Evolutionary conservation across 2,329 filamentous ascomycete genomes (phyloP).

Genomic region (Aspergillus hortae): DNA sequence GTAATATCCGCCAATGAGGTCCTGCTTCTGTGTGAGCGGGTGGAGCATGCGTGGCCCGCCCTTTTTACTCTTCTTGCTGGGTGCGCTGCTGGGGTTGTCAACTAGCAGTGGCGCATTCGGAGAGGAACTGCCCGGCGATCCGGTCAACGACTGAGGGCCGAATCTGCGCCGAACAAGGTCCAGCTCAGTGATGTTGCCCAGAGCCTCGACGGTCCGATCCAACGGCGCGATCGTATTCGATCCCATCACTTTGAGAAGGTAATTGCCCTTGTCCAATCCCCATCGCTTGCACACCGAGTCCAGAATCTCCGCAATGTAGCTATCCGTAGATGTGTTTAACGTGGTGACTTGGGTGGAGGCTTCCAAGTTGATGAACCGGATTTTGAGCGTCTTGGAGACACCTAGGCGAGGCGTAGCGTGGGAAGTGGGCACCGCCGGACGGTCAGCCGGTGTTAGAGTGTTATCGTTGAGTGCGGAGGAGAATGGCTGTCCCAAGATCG

Average conservation of each 20-base stretch:
- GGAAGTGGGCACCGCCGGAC: conserved; percentile 40
- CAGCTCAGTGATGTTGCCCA: conserved; percentile 58
- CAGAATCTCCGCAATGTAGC: conserved; percentile 65
- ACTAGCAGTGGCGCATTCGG: conserved; percentile 64
- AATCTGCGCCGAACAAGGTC: conserved; percentile 62
- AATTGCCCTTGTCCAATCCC: conserved; percentile 61
- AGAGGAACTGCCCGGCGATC: conserved; percentile 59
- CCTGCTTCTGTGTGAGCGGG: conserved; percentile 46
- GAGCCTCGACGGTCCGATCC: conserved; percentile 62
- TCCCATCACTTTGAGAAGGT: conserved; percentile 60
- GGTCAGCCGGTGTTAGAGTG: conserved; percentile 45
- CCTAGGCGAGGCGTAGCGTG: conserved; percentile 55
- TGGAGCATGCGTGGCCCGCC: conserved; percentile 40
- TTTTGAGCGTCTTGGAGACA: conserved; percentile 54
- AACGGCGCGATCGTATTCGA: conserved; percentile 62
- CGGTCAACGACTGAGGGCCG: conserved; percentile 54
- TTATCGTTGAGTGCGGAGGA: conserved; percentile 45
- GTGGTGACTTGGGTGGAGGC: conserved; percentile 52
- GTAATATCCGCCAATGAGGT: conserved; percentile 49
- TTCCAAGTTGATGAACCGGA: conserved; percentile 60
- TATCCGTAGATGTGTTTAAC: conserved; percentile 60
- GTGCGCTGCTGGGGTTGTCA: conserved; percentile 28
- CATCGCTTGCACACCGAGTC: conserved; percentile 61
- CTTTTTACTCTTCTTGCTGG: conserved; percentile 43
- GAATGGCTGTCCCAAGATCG: conserved; percentile 45